Percentiles rank a stretch among this genome's conserved stretches.
These are phyloP conservation scores for Linnemannia hyalina DNA, from an alignment of 192 early-diverging fungal genomes.

Conservation along the genomic window DNA sequence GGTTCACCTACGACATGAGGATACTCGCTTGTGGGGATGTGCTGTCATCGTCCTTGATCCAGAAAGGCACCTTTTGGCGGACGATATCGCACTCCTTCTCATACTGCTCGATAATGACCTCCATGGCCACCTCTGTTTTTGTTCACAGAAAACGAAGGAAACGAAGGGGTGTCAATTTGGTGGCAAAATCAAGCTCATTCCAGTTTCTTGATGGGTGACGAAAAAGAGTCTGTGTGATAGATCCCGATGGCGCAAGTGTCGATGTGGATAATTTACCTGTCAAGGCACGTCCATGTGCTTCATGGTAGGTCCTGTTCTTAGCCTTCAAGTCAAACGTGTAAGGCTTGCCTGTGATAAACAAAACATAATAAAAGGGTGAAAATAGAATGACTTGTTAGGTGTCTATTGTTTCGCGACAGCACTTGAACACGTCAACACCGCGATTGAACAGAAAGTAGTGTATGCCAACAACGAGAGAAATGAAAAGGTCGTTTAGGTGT, in stretches of 20 bases:
- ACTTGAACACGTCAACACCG: background rate
- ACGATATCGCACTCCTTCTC: constrained; percentile 33
- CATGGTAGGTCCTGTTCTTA: constrained; percentile 37
- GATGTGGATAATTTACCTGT: constrained; percentile 10
- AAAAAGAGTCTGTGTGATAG: background rate
- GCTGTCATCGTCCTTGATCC: constrained; percentile 17
- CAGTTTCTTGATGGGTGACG: background rate
- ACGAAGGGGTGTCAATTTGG: background rate
- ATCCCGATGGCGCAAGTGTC: background rate
- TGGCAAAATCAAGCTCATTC: background rate
- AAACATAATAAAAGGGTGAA: background rate
- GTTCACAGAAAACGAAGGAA: background rate
- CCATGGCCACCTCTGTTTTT: constrained; percentile 8
- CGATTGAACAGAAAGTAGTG: background rate
- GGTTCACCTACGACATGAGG: constrained; percentile 30
- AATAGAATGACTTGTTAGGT: background rate
- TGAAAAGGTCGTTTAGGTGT: background rate
- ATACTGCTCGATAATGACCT: constrained; percentile 11
- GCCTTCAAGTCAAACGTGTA: constrained; percentile 41
- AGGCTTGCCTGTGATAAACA: constrained; percentile 7
- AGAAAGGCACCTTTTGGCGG: constrained; percentile 19
- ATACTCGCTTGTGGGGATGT: constrained; percentile 31
- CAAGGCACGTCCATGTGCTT: constrained; percentile 34
- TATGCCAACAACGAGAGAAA: background rate
- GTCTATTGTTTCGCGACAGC: background rate